Conservation (phyloP, 2,329 filamentous ascomycete species). For the Xylaria sp. region DNA sequence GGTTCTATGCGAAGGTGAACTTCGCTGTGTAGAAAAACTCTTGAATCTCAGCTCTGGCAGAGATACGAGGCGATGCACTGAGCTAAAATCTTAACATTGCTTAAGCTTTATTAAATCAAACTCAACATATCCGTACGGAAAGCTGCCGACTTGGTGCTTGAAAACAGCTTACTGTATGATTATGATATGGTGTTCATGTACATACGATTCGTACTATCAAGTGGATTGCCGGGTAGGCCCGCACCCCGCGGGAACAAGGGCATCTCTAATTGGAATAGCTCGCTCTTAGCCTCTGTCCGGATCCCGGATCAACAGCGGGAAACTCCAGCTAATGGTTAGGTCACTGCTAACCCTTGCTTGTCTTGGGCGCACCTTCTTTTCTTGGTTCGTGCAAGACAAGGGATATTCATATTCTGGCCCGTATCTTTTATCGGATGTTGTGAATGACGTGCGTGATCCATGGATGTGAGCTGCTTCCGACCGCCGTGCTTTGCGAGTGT, state of each 20-base stretch:
- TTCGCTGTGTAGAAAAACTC: not conserved
- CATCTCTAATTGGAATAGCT: not conserved
- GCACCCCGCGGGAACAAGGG: not conserved
- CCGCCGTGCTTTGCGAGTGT: no score
- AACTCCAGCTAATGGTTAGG: no score
- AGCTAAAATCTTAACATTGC: no score
- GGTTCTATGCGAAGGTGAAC: not conserved
- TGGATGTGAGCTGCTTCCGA: not conserved
- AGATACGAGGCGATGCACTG: not conserved
- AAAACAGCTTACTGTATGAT: not conserved
- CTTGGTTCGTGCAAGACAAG: no score
- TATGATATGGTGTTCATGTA: not conserved
- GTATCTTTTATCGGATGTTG: no score
- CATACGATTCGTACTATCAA: not conserved
- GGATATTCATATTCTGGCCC: no score
- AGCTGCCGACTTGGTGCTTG: not conserved
- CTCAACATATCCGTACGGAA: no score
- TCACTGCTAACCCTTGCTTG: no score
- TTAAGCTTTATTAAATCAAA: no score
- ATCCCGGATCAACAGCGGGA: constrained; percentile 7
- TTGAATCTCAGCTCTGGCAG: not conserved
- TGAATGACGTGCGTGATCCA: no score
- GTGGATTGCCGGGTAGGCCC: not conserved
- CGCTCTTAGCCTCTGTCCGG: not conserved
- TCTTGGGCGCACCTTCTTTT: no score